These are phyloP conservation scores for Cercospora sp. DNA, from an alignment of 2,329 filamentous ascomycete genomes.

Conservation along the genomic window DNA sequence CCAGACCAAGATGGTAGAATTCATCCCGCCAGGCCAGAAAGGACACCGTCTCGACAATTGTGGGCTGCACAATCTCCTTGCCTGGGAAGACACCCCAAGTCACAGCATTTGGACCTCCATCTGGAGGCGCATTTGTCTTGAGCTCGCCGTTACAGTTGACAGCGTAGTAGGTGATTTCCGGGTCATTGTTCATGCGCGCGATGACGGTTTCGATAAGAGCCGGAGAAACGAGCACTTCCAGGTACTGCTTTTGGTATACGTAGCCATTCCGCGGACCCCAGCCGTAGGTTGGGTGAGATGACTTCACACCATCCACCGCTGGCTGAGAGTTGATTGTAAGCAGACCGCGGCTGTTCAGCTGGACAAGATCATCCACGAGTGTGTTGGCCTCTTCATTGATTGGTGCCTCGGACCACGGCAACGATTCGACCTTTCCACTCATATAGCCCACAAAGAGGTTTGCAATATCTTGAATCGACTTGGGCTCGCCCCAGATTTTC, in stretches of 20 bases:
- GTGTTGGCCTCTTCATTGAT: constrained; percentile 79
- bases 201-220: constrained; percentile 76
- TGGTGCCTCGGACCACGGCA: constrained; percentile 92
- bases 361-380: constrained; percentile 74
- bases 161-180: constrained; percentile 89
- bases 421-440: constrained; percentile 71
- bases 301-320: constrained; percentile 86
- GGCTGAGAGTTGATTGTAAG: constrained; percentile 98
- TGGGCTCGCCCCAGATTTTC: constrained; percentile 88
- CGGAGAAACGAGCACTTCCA: constrained; percentile 85
- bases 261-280: constrained; percentile 96
- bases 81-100: constrained; percentile 99
- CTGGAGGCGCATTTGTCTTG: constrained; percentile 78
- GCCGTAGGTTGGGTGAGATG: constrained; percentile 79
- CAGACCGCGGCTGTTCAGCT: constrained; percentile 81
- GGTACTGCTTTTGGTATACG: constrained; percentile 97
- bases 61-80: constrained; percentile 99
- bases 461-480: constrained; percentile 75
- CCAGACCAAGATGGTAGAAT: constrained; percentile 85
- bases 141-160: constrained; percentile 81
- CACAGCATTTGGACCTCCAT: constrained; percentile 86
- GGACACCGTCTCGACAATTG: constrained; percentile 96
- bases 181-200: constrained; percentile 71
- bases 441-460: constrained; percentile 84
- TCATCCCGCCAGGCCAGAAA: constrained; percentile 99